Base-by-base conservation (phyloP, 2,329 filamentous ascomycete species). In the Emydomyces testavorans region DNA sequence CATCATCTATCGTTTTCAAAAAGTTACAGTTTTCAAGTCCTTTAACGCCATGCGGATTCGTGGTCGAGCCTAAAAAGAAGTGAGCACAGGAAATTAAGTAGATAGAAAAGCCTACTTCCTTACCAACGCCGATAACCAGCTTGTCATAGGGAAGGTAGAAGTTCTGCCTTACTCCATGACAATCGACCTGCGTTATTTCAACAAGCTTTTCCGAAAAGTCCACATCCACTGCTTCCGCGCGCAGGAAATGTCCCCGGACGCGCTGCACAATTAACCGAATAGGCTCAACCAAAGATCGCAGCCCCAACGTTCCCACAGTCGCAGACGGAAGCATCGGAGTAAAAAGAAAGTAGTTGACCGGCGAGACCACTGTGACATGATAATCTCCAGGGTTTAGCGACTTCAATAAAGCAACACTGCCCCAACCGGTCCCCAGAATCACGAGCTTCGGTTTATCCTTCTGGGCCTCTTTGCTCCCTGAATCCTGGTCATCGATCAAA, bases 71-170 rank as follows among this genome's bases (percentile, higher is more conserved):
- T 72, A 49, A 31, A 26, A 21, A 40, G 23, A 3, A n/a, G 13
- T 35, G 13, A 29, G 44, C 35, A 48, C 34, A 56, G 45, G 10
- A 50, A 31, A 8, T n/a, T 4, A n/a, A n/a, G 4, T 8, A 18
- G 11, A 16, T 10, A 11, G 28, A 29, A 26, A 29, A 15, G 7
- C 32, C 13, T 28, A 21, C 10, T 16, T 28, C 10, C 71, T 49
- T 65, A 74, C 73, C 90, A 50, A 96, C 89, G 21, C 82, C 89
- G 58, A 98, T 75, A 23, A 98, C 83, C 39, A 98, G 75, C 70
- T 98, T 98, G 64, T 98, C 93, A 62, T 98, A 98, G 0, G 92
- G 92, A 1, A 98, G 76, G 62, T 98, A 98, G 69, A 96, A 98
- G 34, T 79, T 74, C 48, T 79, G 73, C 58, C 83, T 79, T n/a